Evolutionary conservation across 108 stramenopile genomes (phyloP).

Genomic region (Conticribra guillardii): DNA sequence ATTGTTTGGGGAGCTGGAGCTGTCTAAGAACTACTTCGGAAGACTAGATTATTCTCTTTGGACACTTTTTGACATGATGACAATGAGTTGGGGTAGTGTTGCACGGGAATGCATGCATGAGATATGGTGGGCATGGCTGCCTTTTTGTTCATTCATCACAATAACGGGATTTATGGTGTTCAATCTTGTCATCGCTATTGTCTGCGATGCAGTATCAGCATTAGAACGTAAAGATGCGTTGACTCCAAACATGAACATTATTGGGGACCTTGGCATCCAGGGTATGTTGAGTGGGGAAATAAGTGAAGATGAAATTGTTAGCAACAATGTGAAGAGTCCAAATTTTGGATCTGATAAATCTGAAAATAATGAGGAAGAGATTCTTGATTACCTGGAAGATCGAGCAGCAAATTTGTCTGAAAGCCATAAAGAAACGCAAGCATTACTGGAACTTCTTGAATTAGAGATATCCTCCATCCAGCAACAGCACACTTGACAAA

Average conservation of each 20-base stretch:
- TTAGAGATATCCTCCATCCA: not conserved
- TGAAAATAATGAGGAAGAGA: conserved; percentile 13
- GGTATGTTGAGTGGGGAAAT: conserved; percentile 1
- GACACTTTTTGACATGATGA: conserved; percentile 32
- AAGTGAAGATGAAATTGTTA: not conserved
- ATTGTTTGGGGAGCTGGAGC: conserved; percentile 54
- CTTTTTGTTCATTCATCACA: conserved; percentile 25
- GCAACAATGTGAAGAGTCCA: not conserved
- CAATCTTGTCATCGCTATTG: conserved; percentile 29
- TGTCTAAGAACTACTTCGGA: conserved; percentile 21
- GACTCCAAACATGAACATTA: not conserved
- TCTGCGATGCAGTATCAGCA: conserved; percentile 34
- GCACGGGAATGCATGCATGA: conserved; percentile 21
- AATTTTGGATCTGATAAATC: not conserved
- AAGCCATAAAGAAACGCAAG: conserved; percentile 26
- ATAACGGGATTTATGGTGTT: conserved; percentile 37
- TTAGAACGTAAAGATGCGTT: conserved; percentile 10
- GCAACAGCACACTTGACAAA: not conserved
- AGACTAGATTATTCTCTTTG: conserved; percentile 21
- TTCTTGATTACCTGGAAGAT: conserved; percentile 22
- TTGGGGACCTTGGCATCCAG: conserved; percentile 10
- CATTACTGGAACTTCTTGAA: conserved; percentile 15
- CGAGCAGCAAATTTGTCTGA: conserved; percentile 19
- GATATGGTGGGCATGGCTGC: conserved; percentile 29
- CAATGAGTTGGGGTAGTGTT: conserved; percentile 29